phyloP scores from a whole-genome alignment of 73 alveolate genomes.

The Tetrahymena malaccensis region DNA sequence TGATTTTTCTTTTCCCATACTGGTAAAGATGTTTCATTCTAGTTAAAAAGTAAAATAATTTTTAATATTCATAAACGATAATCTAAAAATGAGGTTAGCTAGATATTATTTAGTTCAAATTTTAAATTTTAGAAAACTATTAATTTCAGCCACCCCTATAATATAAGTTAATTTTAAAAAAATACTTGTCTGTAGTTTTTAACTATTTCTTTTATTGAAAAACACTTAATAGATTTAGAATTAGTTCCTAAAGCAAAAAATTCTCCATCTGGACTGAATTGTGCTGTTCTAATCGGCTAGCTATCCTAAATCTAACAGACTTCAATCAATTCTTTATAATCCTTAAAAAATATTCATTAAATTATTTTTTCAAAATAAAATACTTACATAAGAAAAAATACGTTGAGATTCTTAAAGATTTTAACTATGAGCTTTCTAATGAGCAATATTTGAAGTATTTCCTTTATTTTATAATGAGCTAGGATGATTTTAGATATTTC shows the following conservation, averaged over 20 bases:
- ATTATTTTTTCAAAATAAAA: neutral
- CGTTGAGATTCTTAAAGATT: neutral
- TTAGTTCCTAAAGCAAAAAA: conserved; percentile 92
- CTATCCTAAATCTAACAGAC: conserved; percentile 64
- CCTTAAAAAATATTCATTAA: neutral
- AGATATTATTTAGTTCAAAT: too few species aligned
- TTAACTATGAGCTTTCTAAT: neutral
- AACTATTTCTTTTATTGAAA: conserved; percentile 66
- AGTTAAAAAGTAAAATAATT: neutral
- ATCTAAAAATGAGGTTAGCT: too few species aligned
- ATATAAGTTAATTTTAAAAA: too few species aligned
- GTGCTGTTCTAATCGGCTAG: conserved; percentile 89
- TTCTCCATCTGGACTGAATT: conserved; percentile 89
- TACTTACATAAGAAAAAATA: neutral
- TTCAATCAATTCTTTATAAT: conserved; percentile 40
- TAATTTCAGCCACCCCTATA: too few species aligned
- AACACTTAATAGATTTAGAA: conserved; percentile 82
- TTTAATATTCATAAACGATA: too few species aligned
- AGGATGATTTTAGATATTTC: neutral
- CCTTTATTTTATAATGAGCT: neutral
- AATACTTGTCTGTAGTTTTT: conserved; percentile 48
- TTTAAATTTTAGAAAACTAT: too few species aligned
- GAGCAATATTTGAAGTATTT: neutral
- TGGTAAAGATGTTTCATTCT: neutral
- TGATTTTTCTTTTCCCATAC: conserved; percentile 72